Conservation (phyloP, 1,284 basidiomycete species). For the Boletus smithii region DNA sequence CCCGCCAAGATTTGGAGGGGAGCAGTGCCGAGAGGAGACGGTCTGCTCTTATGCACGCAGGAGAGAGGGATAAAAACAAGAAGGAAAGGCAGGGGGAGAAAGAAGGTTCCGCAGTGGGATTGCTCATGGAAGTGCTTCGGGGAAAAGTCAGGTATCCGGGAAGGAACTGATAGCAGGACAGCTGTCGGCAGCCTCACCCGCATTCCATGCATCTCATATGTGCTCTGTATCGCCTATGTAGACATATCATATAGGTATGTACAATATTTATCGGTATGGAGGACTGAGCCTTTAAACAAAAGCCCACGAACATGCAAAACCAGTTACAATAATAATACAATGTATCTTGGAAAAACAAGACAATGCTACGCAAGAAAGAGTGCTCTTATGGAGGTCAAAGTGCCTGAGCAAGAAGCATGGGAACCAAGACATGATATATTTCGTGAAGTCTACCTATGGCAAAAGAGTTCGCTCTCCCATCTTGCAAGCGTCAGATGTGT, state of each 20-base stretch:
- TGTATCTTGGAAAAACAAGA: conserved; percentile 1
- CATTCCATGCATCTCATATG: background rate
- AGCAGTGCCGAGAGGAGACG: conserved; percentile 18
- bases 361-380: too few species aligned
- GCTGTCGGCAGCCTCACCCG: background rate
- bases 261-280: background rate
- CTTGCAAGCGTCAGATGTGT: background rate
- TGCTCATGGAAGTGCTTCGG: conserved; percentile 29
- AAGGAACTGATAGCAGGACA: conserved; percentile 11
- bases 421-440: background rate
- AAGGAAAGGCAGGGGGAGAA: conserved; percentile 28
- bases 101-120: conserved; percentile 31
- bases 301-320: background rate
- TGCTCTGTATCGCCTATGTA: background rate
- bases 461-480: background rate
- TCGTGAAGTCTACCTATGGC: background rate
- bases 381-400: too few species aligned
- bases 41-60: conserved; percentile 16
- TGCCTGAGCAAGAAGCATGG: too few species aligned
- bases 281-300: background rate
- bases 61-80: conserved; percentile 26
- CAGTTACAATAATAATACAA: background rate
- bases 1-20: conserved; percentile 25
- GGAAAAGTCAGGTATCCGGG: conserved; percentile 28
- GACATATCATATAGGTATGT: conserved; percentile 2